Conservation (phyloP, 1,284 basidiomycete species). For the Cryptococcus neoformans region DNA sequence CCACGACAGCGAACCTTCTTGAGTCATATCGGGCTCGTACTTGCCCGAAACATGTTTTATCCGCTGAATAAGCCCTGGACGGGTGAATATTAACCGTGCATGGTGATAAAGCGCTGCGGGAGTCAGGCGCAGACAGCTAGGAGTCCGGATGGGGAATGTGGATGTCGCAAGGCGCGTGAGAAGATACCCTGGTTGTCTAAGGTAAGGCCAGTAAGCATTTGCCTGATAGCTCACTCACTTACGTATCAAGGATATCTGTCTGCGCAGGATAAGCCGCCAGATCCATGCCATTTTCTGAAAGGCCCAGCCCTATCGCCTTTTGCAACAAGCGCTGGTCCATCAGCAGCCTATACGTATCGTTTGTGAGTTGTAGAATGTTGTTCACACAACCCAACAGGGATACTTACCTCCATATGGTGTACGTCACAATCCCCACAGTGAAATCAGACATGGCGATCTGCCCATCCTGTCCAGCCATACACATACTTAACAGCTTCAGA, state of each 20-base stretch:
- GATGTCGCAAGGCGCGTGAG: slow-evolving; percentile 22
- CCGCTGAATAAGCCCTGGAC: slow-evolving; percentile 29
- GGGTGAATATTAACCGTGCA: slow-evolving; percentile 26
- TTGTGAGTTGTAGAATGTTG: not conserved
- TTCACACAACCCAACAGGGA: not conserved
- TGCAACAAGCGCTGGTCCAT: slow-evolving; percentile 15
- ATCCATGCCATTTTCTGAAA: slow-evolving; percentile 15
- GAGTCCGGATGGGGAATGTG: slow-evolving; percentile 18
- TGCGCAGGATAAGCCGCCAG: slow-evolving; percentile 4
- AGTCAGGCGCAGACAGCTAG: slow-evolving; percentile 22
- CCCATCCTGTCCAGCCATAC: slow-evolving; percentile 17
- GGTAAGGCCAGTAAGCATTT: not conserved
- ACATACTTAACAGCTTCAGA: slow-evolving; percentile 16
- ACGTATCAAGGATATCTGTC: slow-evolving; percentile 10
- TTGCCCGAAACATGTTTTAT: slow-evolving; percentile 29
- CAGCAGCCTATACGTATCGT: slow-evolving; percentile 7
- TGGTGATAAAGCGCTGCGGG: slow-evolving; percentile 32
- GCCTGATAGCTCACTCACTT: not conserved
- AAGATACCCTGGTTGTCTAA: slow-evolving; percentile 24
- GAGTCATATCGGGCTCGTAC: slow-evolving; percentile 29
- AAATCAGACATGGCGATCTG: slow-evolving; percentile 21
- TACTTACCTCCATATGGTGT: slow-evolving; percentile 30
- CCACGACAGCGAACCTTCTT: slow-evolving; percentile 21
- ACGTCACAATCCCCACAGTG: slow-evolving; percentile 21
- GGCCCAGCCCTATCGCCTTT: slow-evolving; percentile 11